Evolutionary conservation across 345 rosid species (phyloP), one percentile per base, ranked within the genome.

Genomic region (Pelargonium nanum): DNA sequence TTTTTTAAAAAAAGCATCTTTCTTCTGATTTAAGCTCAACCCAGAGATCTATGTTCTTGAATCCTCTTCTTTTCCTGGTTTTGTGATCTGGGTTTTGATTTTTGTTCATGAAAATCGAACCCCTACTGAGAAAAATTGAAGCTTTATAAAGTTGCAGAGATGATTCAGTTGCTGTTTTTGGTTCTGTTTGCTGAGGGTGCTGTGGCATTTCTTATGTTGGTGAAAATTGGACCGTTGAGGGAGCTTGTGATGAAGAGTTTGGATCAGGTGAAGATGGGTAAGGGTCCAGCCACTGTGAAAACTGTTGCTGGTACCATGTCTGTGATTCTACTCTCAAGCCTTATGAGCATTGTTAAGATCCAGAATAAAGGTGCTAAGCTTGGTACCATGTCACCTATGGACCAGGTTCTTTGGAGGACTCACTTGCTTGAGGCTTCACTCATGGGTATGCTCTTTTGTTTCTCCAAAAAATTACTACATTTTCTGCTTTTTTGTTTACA

Each of bases 321-420:
- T 50, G 89, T 87, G 60, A 87, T 92, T 56, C 87, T 92, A 12
- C 52, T 92, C 1, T 87, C 91, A 6, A 87, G 85, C 73, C 76
- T 92, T 26, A 85, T 83, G 93, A 92, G 77, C 78, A 87, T 89
- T 44, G 66, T 87, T 17, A 92, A 89, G 95, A 92, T 92, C 86
- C 97, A 92, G 80, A 89, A 89, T 67, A 92, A 92, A 57, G 98
- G 98, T 30, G 84, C 96, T 2, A 92, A 92, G 85, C 91, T 92
- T 59, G 98, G 97, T 1, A 92, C 97, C 34, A 83, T 89, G 98
- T 92, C 98, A 19, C 98, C 98, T 17, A 89, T 87, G 98, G 97
- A 92, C 80, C 98, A 92, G 74, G 98, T 92, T 67, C 85, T 92
- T 4, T 92, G 96, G 98, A 85, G 98, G 75, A 89, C 95, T 12